Evolutionary conservation across 305 asterid genomes (phyloP).

Genomic region (Galium porrigens): DNA sequence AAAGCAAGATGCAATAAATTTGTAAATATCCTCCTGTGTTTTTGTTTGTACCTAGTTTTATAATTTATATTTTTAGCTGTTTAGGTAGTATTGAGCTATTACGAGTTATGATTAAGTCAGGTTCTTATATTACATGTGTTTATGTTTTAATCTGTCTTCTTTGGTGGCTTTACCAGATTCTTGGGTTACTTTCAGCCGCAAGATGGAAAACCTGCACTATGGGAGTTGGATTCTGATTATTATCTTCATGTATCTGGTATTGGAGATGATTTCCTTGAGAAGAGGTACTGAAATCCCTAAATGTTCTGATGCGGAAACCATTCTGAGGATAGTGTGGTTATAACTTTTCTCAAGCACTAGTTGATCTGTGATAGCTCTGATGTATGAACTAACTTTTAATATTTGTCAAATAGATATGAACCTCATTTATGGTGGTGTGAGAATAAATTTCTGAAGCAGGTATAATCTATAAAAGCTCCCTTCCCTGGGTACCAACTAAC

Average conservation of each 20-base stretch:
- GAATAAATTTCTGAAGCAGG: not conserved
- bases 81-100: not conserved
- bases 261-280: slow-evolving; percentile 71
- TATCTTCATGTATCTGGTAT: slow-evolving; percentile 92
- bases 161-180: slow-evolving; percentile 47
- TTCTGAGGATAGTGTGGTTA: not conserved
- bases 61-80: not conserved
- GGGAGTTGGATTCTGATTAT: slow-evolving; percentile 98
- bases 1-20: slow-evolving; percentile 96
- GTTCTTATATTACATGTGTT: not conserved
- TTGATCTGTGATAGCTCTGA: not conserved
- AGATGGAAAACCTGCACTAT: slow-evolving; percentile 91
- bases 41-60: not conserved
- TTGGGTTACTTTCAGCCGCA: slow-evolving; percentile 95
- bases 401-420: not conserved
- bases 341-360: not conserved
- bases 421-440: not conserved
- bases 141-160: slow-evolving; percentile 6
- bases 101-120: not conserved
- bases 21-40: slow-evolving; percentile 31
- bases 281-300: slow-evolving; percentile 14
- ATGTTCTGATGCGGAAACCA: not conserved
- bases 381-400: not conserved
- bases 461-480: not conserved
- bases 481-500: not conserved